Evolutionary conservation across 345 rosid species (phyloP).

Genomic region (Eucalyptus shirleyi): DNA sequence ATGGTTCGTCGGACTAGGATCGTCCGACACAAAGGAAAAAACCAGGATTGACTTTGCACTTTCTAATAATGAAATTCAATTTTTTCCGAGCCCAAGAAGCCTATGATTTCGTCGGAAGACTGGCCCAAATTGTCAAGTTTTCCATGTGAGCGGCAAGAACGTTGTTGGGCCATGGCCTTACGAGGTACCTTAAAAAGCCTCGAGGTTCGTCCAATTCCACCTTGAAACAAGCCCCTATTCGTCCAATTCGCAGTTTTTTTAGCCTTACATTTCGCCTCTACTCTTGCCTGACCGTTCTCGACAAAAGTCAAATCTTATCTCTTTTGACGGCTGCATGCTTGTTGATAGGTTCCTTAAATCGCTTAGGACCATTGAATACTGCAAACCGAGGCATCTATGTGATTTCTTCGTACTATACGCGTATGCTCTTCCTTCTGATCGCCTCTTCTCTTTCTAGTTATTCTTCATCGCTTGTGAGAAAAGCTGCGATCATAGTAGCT

Average conservation of each 20-base stretch:
- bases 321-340: neutral
- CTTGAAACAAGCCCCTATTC: too few species aligned
- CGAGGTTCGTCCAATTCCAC: neutral
- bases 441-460: fast-evolving
- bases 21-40: neutral
- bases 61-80: neutral
- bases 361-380: fast-evolving
- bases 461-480: fast-evolving
- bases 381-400: too few species aligned
- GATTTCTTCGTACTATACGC: too few species aligned
- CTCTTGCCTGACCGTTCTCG: too few species aligned
- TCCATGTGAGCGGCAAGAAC: neutral
- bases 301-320: neutral
- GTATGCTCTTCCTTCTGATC: fast-evolving
- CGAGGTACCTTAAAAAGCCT: neutral
- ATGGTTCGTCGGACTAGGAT: neutral
- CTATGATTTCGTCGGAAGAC: neutral
- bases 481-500: fast-evolving
- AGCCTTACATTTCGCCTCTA: too few species aligned
- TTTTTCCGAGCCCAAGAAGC: neutral
- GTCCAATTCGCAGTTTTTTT: too few species aligned
- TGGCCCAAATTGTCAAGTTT: neutral
- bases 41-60: neutral
- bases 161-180: neutral
- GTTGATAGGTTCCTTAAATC: neutral